Percentiles rank a stretch among this genome's conserved stretches.
These are phyloP conservation scores for Dryas drummondii DNA, from an alignment of 306 rosid species.

Conservation along the genomic window DNA sequence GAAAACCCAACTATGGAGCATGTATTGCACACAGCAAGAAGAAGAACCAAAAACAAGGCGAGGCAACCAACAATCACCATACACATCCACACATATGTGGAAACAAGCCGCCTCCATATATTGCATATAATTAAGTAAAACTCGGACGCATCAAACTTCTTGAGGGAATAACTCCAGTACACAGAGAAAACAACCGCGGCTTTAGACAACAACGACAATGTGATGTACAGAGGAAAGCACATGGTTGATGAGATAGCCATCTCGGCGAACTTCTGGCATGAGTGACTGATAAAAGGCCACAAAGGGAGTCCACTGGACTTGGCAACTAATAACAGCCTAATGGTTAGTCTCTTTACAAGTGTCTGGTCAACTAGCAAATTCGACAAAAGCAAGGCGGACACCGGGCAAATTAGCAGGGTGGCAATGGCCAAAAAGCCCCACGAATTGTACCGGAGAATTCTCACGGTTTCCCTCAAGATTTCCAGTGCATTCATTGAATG, in stretches of 20 bases:
- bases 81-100: conserved; percentile 69
- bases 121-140: conserved; percentile 53
- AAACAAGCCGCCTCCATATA: conserved; percentile 74
- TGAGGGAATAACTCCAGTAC: conserved; percentile 74
- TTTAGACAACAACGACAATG: conserved; percentile 68
- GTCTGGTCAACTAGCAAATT: conserved; percentile 66
- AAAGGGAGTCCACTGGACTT: conserved; percentile 85
- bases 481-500: conserved; percentile 87
- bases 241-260: conserved; percentile 51
- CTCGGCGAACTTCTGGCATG: conserved; percentile 72
- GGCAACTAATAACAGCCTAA: conserved; percentile 72
- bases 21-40: conserved; percentile 69
- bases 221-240: conserved; percentile 70
- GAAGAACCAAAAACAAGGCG: conserved; percentile 64
- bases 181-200: conserved; percentile 82
- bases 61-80: conserved; percentile 63
- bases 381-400: conserved; percentile 71
- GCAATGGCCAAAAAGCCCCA: conserved; percentile 67
- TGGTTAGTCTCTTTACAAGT: conserved; percentile 54
- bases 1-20: conserved; percentile 57
- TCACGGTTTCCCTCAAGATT: conserved; percentile 78
- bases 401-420: conserved; percentile 72
- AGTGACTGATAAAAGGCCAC: conserved; percentile 72
- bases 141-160: conserved; percentile 55
- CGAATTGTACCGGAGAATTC: conserved; percentile 79